phyloP scores from a whole-genome alignment of 2,329 filamentous ascomycete genomes.

The Ophiobolus disseminans region DNA sequence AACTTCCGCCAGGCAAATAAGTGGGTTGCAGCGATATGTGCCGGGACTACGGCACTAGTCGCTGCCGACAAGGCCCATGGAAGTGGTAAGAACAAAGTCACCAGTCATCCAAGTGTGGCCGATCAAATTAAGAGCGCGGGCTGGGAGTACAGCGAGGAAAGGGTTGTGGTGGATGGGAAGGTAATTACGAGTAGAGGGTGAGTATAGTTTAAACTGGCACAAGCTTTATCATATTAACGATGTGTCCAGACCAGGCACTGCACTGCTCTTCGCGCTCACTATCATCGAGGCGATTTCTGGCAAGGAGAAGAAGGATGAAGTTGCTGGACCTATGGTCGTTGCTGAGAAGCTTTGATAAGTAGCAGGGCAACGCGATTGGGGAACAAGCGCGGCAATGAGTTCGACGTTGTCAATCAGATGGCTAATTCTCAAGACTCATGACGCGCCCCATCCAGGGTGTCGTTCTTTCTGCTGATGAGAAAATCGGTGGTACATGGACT shows the following conservation, averaged over 20 bases:
- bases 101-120: slow-evolving; percentile 49
- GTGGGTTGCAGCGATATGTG: slow-evolving; percentile 48
- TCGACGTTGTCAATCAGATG: background rate
- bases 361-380: background rate
- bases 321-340: slow-evolving; percentile 58
- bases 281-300: slow-evolving; percentile 49
- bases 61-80: slow-evolving; percentile 27
- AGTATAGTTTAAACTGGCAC: slow-evolving; percentile 7
- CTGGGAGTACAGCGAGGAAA: slow-evolving; percentile 47
- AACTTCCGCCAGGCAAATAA: slow-evolving; percentile 40
- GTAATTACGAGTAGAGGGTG: slow-evolving; percentile 48
- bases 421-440: no score
- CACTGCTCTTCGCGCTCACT: slow-evolving; percentile 47
- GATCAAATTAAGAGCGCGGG: slow-evolving; percentile 36
- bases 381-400: background rate
- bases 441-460: no score
- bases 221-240: slow-evolving; percentile 5
- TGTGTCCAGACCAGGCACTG: slow-evolving; percentile 46
- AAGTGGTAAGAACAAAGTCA: slow-evolving; percentile 36
- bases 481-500: no score
- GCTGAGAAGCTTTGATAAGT: slow-evolving; percentile 30
- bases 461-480: no score
- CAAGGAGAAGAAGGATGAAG: slow-evolving; percentile 57
- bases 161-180: slow-evolving; percentile 45
- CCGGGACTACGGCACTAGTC: slow-evolving; percentile 49